Conservation (phyloP, 495 filamentous ascomycete species). For the Sordaria brevicollis region DNA sequence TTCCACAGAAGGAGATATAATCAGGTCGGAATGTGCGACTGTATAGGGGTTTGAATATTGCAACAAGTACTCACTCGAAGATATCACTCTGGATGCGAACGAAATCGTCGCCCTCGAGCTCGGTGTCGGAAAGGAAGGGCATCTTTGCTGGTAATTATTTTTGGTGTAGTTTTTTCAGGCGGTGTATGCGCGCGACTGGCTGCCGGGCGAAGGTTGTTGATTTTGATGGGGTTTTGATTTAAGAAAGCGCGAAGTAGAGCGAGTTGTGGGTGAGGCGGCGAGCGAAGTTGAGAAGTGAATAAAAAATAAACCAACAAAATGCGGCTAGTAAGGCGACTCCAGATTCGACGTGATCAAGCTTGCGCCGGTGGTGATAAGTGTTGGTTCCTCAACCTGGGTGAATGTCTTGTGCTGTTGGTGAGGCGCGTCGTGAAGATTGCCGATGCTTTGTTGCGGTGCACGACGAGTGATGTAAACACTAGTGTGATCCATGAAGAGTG, state of each 20-base stretch:
- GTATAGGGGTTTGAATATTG: neutral
- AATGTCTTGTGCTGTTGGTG: neutral
- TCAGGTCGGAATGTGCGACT: neutral
- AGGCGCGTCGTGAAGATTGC: neutral
- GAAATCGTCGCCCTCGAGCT: constrained; percentile 4
- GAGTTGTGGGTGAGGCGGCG: neutral
- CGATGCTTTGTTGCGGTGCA: neutral
- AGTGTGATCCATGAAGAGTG: neutral
- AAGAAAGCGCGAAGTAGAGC: neutral
- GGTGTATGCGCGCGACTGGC: neutral
- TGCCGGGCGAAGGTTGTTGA: neutral
- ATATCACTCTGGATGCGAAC: constrained; percentile 17
- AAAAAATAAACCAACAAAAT: neutral
- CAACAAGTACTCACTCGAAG: constrained; percentile 9
- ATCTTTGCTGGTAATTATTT: neutral
- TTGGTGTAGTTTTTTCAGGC: neutral
- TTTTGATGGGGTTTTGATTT: neutral
- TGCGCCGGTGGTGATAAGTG: neutral
- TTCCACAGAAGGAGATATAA: neutral
- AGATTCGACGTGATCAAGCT: neutral
- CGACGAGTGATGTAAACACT: neutral
- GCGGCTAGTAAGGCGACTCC: neutral
- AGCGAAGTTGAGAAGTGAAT: neutral
- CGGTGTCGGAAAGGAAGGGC: constrained; percentile 1
- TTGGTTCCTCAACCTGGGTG: neutral